Evolutionary conservation across 2,329 filamentous ascomycete genomes (phyloP).

Genomic region (Clonostachys rhizophaga): DNA sequence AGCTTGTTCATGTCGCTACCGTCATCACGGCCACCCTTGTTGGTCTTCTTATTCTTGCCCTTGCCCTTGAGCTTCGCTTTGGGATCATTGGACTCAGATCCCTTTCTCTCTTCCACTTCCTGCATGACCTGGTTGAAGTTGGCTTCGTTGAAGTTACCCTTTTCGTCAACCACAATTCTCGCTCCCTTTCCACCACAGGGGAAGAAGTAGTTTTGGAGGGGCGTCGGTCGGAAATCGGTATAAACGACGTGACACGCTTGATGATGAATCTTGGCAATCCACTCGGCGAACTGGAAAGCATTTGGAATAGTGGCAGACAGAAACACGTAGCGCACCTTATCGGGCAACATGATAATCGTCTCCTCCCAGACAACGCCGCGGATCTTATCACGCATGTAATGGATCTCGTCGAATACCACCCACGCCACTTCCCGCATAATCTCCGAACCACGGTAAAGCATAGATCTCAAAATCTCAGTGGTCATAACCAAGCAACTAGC

Average conservation of each 20-base stretch:
- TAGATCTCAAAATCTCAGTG: constrained; percentile 96
- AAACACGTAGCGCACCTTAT: constrained; percentile 99
- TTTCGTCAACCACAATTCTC: constrained; percentile 92
- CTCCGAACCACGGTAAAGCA: constrained; percentile 96
- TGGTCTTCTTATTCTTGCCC: constrained; percentile 87
- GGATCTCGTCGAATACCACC: constrained; percentile 98
- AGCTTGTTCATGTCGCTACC: constrained; percentile 93
- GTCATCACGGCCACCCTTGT: constrained; percentile 76
- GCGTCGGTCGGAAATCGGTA: constrained; percentile 95
- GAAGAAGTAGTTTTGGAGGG: constrained; percentile 97
- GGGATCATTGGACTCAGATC: constrained; percentile 74
- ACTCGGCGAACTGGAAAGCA: constrained; percentile 98
- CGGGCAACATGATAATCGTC: constrained; percentile 94
- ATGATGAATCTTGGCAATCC: constrained; percentile 96
- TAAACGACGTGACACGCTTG: constrained; percentile 99
- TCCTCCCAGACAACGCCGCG: constrained; percentile 99
- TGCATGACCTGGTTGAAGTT: constrained; percentile 98
- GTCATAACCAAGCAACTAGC: constrained; percentile 99
- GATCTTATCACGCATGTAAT: constrained; percentile 93
- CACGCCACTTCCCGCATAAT: constrained; percentile 99
- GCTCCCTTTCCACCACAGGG: constrained; percentile 90
- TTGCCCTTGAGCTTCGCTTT: constrained; percentile 78
- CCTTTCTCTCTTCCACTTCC: constrained; percentile 81
- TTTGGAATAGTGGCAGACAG: constrained; percentile 97
- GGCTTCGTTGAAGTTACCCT: constrained; percentile 90